Evolutionary conservation across 768 basidiomycete species (phyloP), one percentile per base, ranked within the genome.

Genomic region (Hortiboletus campestris): DNA sequence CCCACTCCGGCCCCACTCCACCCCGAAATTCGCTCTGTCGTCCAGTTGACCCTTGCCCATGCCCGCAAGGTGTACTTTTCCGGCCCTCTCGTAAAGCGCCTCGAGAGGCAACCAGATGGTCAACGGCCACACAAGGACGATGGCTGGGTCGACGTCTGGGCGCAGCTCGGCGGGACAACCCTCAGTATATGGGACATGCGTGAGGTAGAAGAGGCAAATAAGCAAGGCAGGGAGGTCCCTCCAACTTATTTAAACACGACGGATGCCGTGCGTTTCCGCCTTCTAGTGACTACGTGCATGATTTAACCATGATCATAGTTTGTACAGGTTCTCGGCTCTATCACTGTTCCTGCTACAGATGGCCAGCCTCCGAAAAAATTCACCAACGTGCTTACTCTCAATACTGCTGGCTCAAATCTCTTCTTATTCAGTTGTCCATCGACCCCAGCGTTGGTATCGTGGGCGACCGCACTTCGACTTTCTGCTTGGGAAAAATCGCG

Each of bases 401-500:
- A 95, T 69, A 96, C 91, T 6, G 96, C 95, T 1, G 96, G 96
- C 20, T 86, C 86, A 31, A 98, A 98, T 69, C 78, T 94, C 43
- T 75, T 94, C 32, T 73, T 96, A 4, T 96, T 98, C 74, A 89
- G 93, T 10, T 95, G 93, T 67, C 88, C 88, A 17, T 80, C 80
- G 20, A 82, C 85, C 29, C 69, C 76, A 42, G 81, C 85, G 16
- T 78, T 95, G 50, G 78, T 89, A 32, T 84, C 88, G n/a, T 98
- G 96, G 96, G 86, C 91, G 8, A 86, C 92, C 22, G 93, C 94
- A 6, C 78, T 98, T 36, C 86, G 97, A 17, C 80, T 99, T 6
- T 85, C 89, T 11, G 82, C 89, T 49, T 99, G 94, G 94, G 97
- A 99, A 74, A 94, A 95, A 67, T 88, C 91, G 1, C 85, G 94